Conservation (phyloP, 176 grass and related monocot species). For the Avena eriantha region DNA sequence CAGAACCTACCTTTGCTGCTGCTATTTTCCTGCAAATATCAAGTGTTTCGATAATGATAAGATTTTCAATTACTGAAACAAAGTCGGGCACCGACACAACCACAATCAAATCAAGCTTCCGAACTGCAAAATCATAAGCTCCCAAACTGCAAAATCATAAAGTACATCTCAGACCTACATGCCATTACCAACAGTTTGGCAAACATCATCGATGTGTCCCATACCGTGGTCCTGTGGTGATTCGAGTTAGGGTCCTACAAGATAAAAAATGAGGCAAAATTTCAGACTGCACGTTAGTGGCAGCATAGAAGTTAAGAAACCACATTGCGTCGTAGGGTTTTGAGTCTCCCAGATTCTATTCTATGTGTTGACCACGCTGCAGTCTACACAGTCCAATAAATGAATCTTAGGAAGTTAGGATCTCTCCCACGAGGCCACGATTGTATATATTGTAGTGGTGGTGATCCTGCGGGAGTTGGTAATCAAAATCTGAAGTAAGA, state of each 20-base stretch:
- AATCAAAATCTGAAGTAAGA: too few relatives aligned
- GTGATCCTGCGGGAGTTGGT: too few relatives aligned
- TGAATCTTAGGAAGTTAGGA: too few relatives aligned
- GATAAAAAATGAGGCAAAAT: background rate
- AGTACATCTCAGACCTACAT: background rate
- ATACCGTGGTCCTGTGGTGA: constrained; percentile 83
- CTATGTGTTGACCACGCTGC: constrained; percentile 59
- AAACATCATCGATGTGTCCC: constrained; percentile 96
- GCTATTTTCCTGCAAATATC: constrained; percentile 72
- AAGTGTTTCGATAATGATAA: background rate
- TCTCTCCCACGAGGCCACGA: too few relatives aligned
- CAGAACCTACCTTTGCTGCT: constrained; percentile 86
- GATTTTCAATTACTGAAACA: background rate
- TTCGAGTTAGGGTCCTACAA: constrained; percentile 88
- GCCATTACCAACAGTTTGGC: constrained; percentile 78
- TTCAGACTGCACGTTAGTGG: background rate
- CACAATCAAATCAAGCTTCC: background rate
- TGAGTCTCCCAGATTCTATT: constrained; percentile 6
- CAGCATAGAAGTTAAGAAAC: background rate
- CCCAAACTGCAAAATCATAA: background rate
- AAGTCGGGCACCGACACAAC: background rate
- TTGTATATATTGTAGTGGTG: too few relatives aligned
- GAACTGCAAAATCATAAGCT: background rate
- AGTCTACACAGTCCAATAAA: constrained; percentile 2
- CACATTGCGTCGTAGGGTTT: background rate